Evolutionary conservation across 495 filamentous ascomycete genomes (phyloP).

Genomic region (Penicillium nucicola): DNA sequence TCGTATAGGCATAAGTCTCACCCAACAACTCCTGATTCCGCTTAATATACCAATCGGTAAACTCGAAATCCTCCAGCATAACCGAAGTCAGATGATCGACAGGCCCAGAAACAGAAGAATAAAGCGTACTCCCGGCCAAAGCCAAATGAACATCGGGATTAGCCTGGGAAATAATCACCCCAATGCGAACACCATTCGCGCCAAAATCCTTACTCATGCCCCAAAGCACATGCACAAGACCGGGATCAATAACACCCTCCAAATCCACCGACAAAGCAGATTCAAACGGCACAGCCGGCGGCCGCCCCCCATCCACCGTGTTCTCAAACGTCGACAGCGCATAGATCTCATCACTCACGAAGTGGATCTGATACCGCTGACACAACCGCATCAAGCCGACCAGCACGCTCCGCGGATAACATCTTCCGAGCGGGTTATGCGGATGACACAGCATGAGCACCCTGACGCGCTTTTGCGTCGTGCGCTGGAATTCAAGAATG

Average conservation of each 20-base stretch:
- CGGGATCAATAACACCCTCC: constrained; percentile 45
- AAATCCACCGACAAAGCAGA: constrained; percentile 50
- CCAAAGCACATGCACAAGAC: constrained; percentile 56
- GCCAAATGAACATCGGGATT: constrained; percentile 42
- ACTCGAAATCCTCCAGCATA: constrained; percentile 48
- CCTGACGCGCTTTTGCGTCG: constrained; percentile 33
- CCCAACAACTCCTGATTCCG: constrained; percentile 37
- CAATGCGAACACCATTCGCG: constrained; percentile 53
- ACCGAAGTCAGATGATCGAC: constrained; percentile 41
- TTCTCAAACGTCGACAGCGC: constrained; percentile 52
- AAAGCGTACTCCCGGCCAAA: constrained; percentile 34
- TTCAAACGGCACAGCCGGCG: constrained; percentile 40
- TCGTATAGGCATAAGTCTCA: constrained; percentile 31
- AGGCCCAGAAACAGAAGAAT: constrained; percentile 43
- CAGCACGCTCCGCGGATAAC: constrained; percentile 50
- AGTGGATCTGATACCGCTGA: constrained; percentile 50
- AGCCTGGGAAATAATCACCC: constrained; percentile 46
- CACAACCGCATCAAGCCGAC: constrained; percentile 50
- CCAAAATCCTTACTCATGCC: constrained; percentile 63
- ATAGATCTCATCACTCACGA: constrained; percentile 65
- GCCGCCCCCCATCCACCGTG: constrained; percentile 16
- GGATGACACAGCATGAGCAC: constrained; percentile 58
- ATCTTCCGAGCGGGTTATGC: constrained; percentile 59
- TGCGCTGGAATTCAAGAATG: constrained; percentile 21
- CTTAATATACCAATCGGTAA: constrained; percentile 41